Base-by-base conservation (phyloP, 2,329 filamentous ascomycete genomes). In the Ambrosiella beaveri region DNA sequence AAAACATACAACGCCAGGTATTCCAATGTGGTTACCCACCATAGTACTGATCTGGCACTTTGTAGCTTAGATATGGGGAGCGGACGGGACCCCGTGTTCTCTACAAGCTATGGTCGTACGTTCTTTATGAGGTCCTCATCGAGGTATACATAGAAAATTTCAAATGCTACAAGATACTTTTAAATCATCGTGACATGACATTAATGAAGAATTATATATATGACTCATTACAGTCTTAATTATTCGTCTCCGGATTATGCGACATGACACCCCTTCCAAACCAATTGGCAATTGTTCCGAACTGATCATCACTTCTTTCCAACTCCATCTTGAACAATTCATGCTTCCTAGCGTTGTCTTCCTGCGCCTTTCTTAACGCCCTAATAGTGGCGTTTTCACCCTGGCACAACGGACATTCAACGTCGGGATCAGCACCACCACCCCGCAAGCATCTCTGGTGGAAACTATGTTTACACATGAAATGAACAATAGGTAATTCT, bases 381-480 rank as follows among this genome's bases (percentile, higher is more conserved):
- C 86, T 81, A 59, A 97, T 89, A 1, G 90, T 93, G 19, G 88
- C 82, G 65, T 97, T 96, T 61, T 87, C 84, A 17, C 81, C 77
- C 35, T 86, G 82, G 65, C 93, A 98, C 39, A 88, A 77, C 8
- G 91, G 89, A 67, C 93, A 98, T 69, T 96, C 89, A 0, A 83
- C 78, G 56, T 84, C 82, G 9, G 74, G 74, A 19, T 78, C 75
- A 9, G 59, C 61, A 39, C 68, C 71, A 1, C 71, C 73, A 11
- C 68, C 68, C 56, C 75, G 72, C 66, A 98, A 73, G 69, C 91
- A 98, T 51, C 87, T 78, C 71, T 95, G 88, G 68, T 98, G 93
- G 75, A 96, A 98, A 61, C 85, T 90, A 69, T 98, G 93, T 69
- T 95, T 95, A 74, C 93, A 98, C 62, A 98, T 71, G 68, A 98